Evolutionary conservation across 2,329 filamentous ascomycete genomes (phyloP).

Genomic region (Cladophialophora bantiana): DNA sequence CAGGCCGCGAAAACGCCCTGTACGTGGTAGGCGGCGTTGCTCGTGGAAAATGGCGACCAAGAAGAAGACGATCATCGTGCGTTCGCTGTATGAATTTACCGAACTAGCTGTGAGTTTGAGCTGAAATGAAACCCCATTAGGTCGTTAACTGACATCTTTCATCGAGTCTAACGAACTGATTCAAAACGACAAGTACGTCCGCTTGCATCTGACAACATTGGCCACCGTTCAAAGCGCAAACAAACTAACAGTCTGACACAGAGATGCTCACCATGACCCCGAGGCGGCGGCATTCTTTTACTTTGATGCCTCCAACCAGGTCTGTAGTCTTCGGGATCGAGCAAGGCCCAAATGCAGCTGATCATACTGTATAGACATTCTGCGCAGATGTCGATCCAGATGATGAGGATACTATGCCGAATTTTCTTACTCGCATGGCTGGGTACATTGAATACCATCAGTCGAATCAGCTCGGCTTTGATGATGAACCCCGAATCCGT

Average conservation of each 20-base stretch:
- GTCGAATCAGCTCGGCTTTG: conserved; percentile 19
- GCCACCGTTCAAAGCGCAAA: neutral
- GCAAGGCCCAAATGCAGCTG: conserved; percentile 16
- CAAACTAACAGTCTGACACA: conserved; percentile 2
- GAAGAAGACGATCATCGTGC: conserved; percentile 32
- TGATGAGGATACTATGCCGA: conserved; percentile 24
- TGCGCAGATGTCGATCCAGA: conserved; percentile 30
- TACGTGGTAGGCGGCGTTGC: neutral
- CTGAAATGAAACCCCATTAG: neutral
- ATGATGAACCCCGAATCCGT: conserved; percentile 30
- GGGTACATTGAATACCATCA: conserved; percentile 31
- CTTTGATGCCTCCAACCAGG: conserved; percentile 29
- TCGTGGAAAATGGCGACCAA: conserved; percentile 22
- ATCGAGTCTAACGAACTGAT: conserved; percentile 30
- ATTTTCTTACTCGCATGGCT: conserved; percentile 30
- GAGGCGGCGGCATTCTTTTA: conserved; percentile 32
- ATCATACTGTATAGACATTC: conserved; percentile 29
- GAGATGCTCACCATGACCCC: conserved; percentile 30
- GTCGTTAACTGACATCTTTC: neutral
- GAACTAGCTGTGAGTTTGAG: conserved; percentile 26
- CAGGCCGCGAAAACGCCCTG: conserved; percentile 10
- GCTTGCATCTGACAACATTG: neutral
- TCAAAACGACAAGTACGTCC: conserved; percentile 26
- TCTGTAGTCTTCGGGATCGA: conserved; percentile 1
- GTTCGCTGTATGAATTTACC: conserved; percentile 31